Base-by-base conservation (phyloP, 768 basidiomycete species). In the Paxillus ammoniavirescens region DNA sequence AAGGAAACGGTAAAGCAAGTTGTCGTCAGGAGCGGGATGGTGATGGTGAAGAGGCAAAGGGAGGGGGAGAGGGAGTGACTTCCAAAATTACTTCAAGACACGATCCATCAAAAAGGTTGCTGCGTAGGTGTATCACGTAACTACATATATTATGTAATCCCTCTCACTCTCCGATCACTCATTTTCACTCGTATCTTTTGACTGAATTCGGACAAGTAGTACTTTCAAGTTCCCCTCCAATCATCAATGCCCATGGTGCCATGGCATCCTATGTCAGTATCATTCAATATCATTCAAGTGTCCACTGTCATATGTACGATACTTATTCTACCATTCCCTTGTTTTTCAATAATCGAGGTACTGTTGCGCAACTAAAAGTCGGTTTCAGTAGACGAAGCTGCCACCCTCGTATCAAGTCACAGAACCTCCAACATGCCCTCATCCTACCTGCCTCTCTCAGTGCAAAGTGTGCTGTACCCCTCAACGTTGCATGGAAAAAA, bases 81-180 rank as follows among this genome's bases (percentile, higher is more conserved):
- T 42, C 61, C 61, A 60, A 65, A 65, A 65, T 66, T 61, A 64
- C 65, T 38, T 56, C 57, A 54, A 28, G 45, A 49, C 38, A 40
- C 50, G 42, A 57, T 54, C 56, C 66, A 68, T 68, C 66, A 69
- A 65, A 65, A 68, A 68, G 53, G 57, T 64, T 64, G 55, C 66
- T 65, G 65, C 60, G 66, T 67, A 67, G 40, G 58, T 63, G 49
- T 8, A 54, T 60, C 59, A 65, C 61, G 64, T 68, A 68, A 68
- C 55, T 54, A n/a, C 38, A 62, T 66, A n/a, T 41, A 62, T 66
- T 33, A 60, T 60, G 51, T 67, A 66, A 66, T 37, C 49, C 48
- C 21, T 23, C 53, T 14, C 55, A 64, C 57, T 44, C 65, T 26
- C 21, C 64, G 63, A 66, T 66, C 62, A 63, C 33, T 42, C 18